phyloP scores from a whole-genome alignment of 2,329 filamentous ascomycete genomes.

The Apiospora marii region DNA sequence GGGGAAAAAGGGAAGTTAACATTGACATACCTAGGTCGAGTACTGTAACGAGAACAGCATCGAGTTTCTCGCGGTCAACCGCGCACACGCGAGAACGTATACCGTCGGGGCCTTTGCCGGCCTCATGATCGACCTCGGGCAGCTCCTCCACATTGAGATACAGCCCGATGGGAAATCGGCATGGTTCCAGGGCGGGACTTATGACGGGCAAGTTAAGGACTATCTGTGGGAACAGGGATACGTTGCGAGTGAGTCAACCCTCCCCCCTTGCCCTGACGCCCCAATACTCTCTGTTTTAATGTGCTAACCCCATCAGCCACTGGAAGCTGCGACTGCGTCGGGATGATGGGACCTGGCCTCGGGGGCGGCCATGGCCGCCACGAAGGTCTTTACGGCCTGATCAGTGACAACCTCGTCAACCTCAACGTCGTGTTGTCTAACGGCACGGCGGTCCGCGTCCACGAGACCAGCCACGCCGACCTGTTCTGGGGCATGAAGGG shows the following conservation, averaged over 20 bases:
- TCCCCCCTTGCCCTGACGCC: neutral
- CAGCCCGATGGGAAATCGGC: slow-evolving; percentile 20
- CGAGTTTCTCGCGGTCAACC: slow-evolving; percentile 33
- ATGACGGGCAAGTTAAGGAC: slow-evolving; percentile 17
- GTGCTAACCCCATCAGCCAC: slow-evolving; percentile 27
- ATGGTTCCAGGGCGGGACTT: slow-evolving; percentile 28
- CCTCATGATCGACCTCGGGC: slow-evolving; percentile 34
- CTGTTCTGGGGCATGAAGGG: slow-evolving; percentile 26
- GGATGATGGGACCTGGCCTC: slow-evolving; percentile 33
- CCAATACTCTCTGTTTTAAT: neutral
- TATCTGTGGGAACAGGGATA: slow-evolving; percentile 31
- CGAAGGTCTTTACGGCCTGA: slow-evolving; percentile 37
- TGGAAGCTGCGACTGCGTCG: slow-evolving; percentile 35
- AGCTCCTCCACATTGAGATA: slow-evolving; percentile 30
- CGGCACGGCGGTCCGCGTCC: slow-evolving; percentile 28
- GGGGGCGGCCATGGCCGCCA: slow-evolving; percentile 38
- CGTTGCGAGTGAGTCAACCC: slow-evolving; percentile 26
- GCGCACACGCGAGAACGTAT: slow-evolving; percentile 33
- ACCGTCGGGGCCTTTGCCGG: slow-evolving; percentile 34
- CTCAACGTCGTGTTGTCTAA: slow-evolving; percentile 34
- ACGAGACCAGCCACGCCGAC: slow-evolving; percentile 21
- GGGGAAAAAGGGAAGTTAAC: too few relatives aligned
- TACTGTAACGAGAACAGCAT: slow-evolving; percentile 36
- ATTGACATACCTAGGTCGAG: slow-evolving; percentile 31
- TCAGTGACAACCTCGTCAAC: slow-evolving; percentile 31